Percentiles rank a stretch among this genome's conserved stretches.
These are phyloP conservation scores for Sarocladium kiliense DNA, from an alignment of 2,329 filamentous ascomycete genomes.

Conservation along the genomic window DNA sequence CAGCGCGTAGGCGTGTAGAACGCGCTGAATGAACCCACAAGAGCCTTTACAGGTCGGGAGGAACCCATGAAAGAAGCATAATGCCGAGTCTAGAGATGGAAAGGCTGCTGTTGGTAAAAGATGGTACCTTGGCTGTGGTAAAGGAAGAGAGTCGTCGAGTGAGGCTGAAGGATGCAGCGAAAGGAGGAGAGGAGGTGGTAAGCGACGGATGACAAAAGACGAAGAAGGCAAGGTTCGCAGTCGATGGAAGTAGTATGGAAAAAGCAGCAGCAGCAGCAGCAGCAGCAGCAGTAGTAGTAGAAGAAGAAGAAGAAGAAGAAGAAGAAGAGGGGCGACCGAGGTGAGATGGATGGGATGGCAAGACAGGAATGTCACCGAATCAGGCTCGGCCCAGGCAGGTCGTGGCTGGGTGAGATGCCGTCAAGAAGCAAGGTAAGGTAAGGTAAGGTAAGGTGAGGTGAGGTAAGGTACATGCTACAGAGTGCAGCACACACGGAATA, in stretches of 20 bases:
- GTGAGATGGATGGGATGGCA: background rate
- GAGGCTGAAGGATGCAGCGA: background rate
- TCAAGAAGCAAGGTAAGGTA: no score
- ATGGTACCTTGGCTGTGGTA: no score
- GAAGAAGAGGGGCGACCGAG: background rate
- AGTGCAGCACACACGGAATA: no score
- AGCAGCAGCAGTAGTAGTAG: no score
- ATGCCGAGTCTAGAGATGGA: background rate
- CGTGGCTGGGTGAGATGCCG: background rate
- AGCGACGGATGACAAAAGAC: background rate
- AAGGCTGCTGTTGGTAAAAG: no score
- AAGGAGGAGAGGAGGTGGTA: background rate
- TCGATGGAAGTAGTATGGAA: background rate
- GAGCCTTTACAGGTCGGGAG: background rate
- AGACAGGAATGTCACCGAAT: background rate
- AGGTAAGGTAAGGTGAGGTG: no score
- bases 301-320: background rate
- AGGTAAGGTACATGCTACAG: no score
- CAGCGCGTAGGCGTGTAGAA: background rate
- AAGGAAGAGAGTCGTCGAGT: background rate
- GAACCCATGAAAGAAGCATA: background rate
- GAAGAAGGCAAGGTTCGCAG: background rate
- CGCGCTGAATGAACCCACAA: background rate
- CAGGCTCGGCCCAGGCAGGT: background rate
- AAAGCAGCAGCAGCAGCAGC: no score